These are phyloP conservation scores for Mucor mucedo DNA, from an alignment of 371 early-diverging fungal species.

Conservation along the genomic window DNA sequence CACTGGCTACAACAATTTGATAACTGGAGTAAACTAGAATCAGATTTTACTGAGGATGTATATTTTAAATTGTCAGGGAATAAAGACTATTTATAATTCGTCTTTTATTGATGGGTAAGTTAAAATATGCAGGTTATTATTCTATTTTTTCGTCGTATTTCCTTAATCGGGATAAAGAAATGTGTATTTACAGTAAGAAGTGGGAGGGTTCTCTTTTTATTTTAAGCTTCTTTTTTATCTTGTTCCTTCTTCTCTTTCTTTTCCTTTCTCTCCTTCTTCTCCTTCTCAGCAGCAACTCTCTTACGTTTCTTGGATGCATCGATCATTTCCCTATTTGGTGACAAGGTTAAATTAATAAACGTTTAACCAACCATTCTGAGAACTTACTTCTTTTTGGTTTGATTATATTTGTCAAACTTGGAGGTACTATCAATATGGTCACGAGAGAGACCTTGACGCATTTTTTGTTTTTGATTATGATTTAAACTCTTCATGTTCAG, in stretches of 20 bases:
- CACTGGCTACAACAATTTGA: too few relatives aligned
- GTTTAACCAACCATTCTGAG: not conserved
- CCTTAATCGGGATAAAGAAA: not conserved
- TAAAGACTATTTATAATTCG: too few relatives aligned
- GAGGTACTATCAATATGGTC: slow-evolving; percentile 36
- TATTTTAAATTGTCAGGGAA: too few relatives aligned
- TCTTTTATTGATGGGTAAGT: slow-evolving; percentile 1
- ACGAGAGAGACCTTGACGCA: slow-evolving; percentile 38
- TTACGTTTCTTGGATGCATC: slow-evolving; percentile 49
- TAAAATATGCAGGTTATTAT: slow-evolving; percentile 6
- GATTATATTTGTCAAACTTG: slow-evolving; percentile 35
- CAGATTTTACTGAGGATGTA: too few relatives aligned
- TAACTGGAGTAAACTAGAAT: too few relatives aligned
- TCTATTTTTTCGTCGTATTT: not conserved
- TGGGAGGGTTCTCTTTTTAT: not conserved
- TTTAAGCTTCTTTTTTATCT: slow-evolving; percentile 24
- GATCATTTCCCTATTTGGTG: slow-evolving; percentile 39
- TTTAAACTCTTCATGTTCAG: slow-evolving; percentile 79
- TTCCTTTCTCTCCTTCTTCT: slow-evolving; percentile 26
- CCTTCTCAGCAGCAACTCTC: slow-evolving; percentile 22
- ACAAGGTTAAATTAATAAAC: not conserved
- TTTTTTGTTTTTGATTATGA: slow-evolving; percentile 29
- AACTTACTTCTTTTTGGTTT: slow-evolving; percentile 37
- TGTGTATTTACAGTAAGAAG: slow-evolving; percentile 7
- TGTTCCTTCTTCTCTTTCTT: slow-evolving; percentile 28